phyloP scores from a whole-genome alignment of 129 eudicot species.

The Heracleum sosnowskyi region DNA sequence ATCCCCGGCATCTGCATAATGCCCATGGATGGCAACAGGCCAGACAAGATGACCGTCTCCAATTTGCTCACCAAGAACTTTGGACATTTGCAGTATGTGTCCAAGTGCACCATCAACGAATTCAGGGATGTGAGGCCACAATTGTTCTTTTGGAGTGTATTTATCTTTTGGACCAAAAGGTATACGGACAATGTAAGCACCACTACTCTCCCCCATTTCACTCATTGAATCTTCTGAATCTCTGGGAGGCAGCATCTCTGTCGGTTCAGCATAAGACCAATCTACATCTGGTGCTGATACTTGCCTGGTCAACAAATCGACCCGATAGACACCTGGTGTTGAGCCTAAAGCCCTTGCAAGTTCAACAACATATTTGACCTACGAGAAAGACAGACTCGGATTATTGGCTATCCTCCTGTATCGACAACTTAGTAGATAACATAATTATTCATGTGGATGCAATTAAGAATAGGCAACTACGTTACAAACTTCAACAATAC shows the following conservation, averaged over 20 bases:
- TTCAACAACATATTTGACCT: slow-evolving; percentile 96
- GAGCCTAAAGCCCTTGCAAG: slow-evolving; percentile 97
- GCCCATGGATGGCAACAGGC: slow-evolving; percentile 98
- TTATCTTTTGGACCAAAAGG: slow-evolving; percentile 90
- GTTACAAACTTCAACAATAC: background rate
- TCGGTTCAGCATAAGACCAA: slow-evolving; percentile 95
- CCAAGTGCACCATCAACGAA: slow-evolving; percentile 91
- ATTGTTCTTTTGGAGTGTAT: slow-evolving; percentile 73
- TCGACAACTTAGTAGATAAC: background rate
- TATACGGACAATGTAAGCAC: slow-evolving; percentile 88
- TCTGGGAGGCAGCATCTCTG: slow-evolving; percentile 84
- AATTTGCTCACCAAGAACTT: slow-evolving; percentile 93
- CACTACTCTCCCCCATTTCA: slow-evolving; percentile 94
- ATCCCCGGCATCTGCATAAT: slow-evolving; percentile 99
- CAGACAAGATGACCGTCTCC: slow-evolving; percentile 78
- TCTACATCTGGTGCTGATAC: slow-evolving; percentile 93
- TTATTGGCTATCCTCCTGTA: background rate
- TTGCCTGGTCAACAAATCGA: slow-evolving; percentile 91
- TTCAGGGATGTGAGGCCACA: slow-evolving; percentile 97
- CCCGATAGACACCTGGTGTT: slow-evolving; percentile 97
- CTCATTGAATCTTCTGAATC: slow-evolving; percentile 49
- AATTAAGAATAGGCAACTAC: background rate
- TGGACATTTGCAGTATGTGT: slow-evolving; percentile 87
- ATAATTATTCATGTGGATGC: background rate
- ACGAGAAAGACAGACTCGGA: slow-evolving; percentile 10